phyloP scores from a whole-genome alignment of 768 basidiomycete species.

The Boletus tomentosulus region DNA sequence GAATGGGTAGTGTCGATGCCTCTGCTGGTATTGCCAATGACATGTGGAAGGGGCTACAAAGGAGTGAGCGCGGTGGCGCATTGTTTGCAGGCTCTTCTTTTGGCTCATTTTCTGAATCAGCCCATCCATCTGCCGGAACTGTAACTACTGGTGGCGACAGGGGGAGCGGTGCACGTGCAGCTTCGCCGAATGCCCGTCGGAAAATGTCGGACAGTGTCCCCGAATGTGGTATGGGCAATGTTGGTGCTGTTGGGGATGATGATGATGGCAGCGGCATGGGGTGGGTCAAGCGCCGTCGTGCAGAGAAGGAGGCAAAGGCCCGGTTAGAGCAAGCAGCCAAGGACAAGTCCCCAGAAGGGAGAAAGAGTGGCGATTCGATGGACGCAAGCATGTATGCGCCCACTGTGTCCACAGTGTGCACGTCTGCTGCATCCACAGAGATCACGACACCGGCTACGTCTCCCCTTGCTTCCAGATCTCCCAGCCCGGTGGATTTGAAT shows the following conservation, averaged over 20 bases:
- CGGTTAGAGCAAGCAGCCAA: conserved; percentile 18
- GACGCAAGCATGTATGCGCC: conserved; percentile 21
- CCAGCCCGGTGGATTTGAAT: conserved; percentile 17
- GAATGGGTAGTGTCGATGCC: conserved; percentile 60
- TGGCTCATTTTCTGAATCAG: not conserved
- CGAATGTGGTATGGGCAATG: conserved; percentile 29
- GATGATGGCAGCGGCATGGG: conserved; percentile 87
- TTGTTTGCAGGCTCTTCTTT: conserved; percentile 15
- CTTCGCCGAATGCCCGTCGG: conserved; percentile 10
- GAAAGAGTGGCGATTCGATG: conserved; percentile 21
- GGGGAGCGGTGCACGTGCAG: conserved; percentile 11
- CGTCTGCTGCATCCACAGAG: conserved; percentile 15
- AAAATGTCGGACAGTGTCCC: conserved; percentile 14
- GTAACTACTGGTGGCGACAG: conserved; percentile 15
- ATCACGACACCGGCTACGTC: conserved; percentile 18
- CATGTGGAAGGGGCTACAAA: conserved; percentile 26
- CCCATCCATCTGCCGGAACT: conserved; percentile 27
- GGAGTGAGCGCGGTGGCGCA: conserved; percentile 24
- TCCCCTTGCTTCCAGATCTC: conserved; percentile 19
- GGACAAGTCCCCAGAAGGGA: conserved; percentile 18
- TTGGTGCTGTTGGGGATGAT: conserved; percentile 38
- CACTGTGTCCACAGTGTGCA: conserved; percentile 19
- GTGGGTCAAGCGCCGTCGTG: conserved; percentile 68
- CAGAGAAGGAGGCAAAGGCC: conserved; percentile 48
- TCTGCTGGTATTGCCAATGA: conserved; percentile 27